phyloP scores from a whole-genome alignment of 2,329 filamentous ascomycete species.

The Aspergillus aculeatus region DNA sequence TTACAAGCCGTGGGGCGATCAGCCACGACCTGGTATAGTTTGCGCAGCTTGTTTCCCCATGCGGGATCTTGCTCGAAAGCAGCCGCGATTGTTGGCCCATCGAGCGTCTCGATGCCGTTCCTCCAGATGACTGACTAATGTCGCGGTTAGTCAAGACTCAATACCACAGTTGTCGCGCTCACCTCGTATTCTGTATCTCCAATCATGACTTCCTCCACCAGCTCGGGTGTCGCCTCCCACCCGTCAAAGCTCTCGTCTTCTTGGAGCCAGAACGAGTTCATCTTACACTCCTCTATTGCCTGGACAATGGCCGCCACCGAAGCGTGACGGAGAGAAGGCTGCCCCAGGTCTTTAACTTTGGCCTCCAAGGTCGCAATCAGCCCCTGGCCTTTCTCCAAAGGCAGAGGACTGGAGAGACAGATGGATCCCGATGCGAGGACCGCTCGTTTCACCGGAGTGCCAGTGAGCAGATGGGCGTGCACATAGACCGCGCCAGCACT shows the following conservation, averaged over 20 bases:
- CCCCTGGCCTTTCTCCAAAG: slow-evolving; percentile 31
- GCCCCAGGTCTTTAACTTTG: slow-evolving; percentile 27
- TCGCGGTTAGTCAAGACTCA: background rate
- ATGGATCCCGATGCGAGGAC: slow-evolving; percentile 46
- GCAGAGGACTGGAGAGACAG: slow-evolving; percentile 45
- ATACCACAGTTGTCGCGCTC: background rate
- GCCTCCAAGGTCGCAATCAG: slow-evolving; percentile 31
- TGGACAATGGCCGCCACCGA: slow-evolving; percentile 33
- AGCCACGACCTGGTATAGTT: slow-evolving; percentile 43
- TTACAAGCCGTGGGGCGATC: slow-evolving; percentile 43
- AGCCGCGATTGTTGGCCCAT: slow-evolving; percentile 33
- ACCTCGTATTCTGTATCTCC: slow-evolving; percentile 48
- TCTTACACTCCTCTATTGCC: slow-evolving; percentile 35
- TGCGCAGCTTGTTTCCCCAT: slow-evolving; percentile 35
- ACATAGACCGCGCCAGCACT: slow-evolving; percentile 49
- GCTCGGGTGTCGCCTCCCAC: slow-evolving; percentile 39
- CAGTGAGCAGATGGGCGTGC: slow-evolving; percentile 43
- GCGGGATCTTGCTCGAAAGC: slow-evolving; percentile 35
- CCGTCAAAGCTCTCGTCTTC: slow-evolving; percentile 35
- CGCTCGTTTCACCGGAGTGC: slow-evolving; percentile 33
- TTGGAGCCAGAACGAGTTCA: slow-evolving; percentile 47
- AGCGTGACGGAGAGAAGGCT: slow-evolving; percentile 31
- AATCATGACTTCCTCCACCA: slow-evolving; percentile 40
- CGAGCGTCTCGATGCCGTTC: slow-evolving; percentile 41
- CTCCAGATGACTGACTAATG: slow-evolving; percentile 48